Percentiles rank a stretch among this genome's conserved stretches.
Evolutionary conservation across 2,329 filamentous ascomycete genomes (phyloP).

Genomic region (Colletotrichum liriopes): DNA sequence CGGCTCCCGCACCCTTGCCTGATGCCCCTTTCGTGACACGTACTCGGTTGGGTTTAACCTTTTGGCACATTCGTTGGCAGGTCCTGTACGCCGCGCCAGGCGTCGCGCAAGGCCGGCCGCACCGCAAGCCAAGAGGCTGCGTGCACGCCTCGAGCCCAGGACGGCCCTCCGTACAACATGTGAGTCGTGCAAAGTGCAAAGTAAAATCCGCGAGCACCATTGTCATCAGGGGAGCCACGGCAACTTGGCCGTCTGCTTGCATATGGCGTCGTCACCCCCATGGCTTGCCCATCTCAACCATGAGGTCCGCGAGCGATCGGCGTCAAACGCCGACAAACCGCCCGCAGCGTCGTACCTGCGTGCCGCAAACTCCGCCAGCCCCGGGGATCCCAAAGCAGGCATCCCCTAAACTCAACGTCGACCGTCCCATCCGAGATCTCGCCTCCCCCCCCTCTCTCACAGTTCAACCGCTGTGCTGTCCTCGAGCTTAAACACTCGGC

Average conservation of each 20-base stretch:
- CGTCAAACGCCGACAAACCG: neutral
- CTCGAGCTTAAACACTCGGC: neutral
- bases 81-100: neutral
- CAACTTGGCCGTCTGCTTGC: neutral
- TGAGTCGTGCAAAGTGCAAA: neutral
- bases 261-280: no score
- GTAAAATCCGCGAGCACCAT: neutral
- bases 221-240: neutral
- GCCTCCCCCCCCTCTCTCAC: neutral
- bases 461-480: neutral
- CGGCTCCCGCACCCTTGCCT: neutral
- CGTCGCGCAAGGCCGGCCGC: neutral
- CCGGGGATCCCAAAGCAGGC: neutral
- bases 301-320: neutral
- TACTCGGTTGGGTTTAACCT: conserved; percentile 13
- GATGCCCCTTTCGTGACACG: neutral
- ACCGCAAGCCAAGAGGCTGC: neutral
- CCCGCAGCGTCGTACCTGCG: neutral
- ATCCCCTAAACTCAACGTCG: neutral
- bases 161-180: neutral
- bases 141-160: neutral
- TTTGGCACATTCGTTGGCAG: conserved; percentile 13
- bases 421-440: conserved; percentile 11
- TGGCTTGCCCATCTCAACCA: neutral
- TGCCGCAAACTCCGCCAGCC: neutral